phyloP scores from a whole-genome alignment of 2,329 filamentous ascomycete genomes.

The Falciphora oryzae region DNA sequence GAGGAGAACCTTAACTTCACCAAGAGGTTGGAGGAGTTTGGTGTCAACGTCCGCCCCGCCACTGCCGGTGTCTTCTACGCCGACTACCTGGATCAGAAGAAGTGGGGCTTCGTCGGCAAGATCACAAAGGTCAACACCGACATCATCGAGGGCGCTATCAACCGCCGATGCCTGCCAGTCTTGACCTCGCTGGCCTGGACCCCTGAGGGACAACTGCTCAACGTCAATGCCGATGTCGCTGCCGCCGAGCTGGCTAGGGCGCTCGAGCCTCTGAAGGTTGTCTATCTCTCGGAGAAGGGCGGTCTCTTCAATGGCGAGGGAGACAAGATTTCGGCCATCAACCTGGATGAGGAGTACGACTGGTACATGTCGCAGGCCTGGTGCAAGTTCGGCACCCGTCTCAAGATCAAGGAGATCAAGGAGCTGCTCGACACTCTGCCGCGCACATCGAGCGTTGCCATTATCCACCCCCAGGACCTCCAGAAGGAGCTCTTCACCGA shows the following conservation, averaged over 20 bases:
- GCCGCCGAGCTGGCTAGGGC: constrained; percentile 87
- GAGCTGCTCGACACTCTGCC: constrained; percentile 84
- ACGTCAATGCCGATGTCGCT: constrained; percentile 96
- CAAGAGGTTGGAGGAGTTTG: constrained; percentile 82
- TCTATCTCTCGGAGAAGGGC: constrained; percentile 97
- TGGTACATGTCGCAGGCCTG: constrained; percentile 88
- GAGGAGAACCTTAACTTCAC: constrained; percentile 93
- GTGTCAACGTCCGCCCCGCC: constrained; percentile 82
- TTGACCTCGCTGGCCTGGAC: constrained; percentile 96
- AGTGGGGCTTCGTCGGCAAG: constrained; percentile 93
- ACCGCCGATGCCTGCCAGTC: constrained; percentile 85
- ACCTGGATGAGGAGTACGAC: constrained; percentile 94
- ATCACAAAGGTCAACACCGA: constrained; percentile 87
- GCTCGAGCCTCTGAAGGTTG: constrained; percentile 91
- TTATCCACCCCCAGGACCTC: constrained; percentile 92
- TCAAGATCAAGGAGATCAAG: constrained; percentile 98
- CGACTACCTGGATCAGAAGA: constrained; percentile 93
- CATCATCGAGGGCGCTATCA: constrained; percentile 86
- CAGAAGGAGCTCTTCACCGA: constrained; percentile 98
- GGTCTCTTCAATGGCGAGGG: constrained; percentile 90
- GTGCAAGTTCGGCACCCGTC: constrained; percentile 88
- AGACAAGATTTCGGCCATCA: constrained; percentile 94
- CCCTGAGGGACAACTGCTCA: constrained; percentile 83
- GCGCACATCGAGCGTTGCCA: constrained; percentile 88
- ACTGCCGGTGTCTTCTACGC: constrained; percentile 86